A percentile compares a stretch with the other conserved stretches of the same genome.
phyloP scores from a whole-genome alignment of 306 rosid species.

The Styphnolobium japonicum region DNA sequence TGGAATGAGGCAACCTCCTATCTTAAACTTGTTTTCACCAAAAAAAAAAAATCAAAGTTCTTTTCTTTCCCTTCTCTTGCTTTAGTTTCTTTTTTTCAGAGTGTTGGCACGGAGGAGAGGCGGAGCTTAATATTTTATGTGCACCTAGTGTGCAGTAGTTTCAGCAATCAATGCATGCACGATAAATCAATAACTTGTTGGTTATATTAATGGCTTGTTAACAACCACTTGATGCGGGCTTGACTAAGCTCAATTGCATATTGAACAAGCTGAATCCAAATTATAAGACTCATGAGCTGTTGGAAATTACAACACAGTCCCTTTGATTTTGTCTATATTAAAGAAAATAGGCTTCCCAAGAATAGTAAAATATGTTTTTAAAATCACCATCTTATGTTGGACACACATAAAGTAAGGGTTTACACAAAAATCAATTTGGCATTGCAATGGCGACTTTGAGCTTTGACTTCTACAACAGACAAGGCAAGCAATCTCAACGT shows the following conservation, averaged over 20 bases:
- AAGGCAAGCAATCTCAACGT: constrained; percentile 1
- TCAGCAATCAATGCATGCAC: neutral
- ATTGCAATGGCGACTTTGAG: constrained; percentile 2
- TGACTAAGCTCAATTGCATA: neutral
- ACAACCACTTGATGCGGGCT: neutral
- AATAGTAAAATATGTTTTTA: neutral
- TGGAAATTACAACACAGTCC: neutral
- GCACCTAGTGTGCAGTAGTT: neutral
- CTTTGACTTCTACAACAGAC: constrained; percentile 12
- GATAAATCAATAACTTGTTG: neutral
- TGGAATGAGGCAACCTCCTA: too few relatives aligned
- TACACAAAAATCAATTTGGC: neutral
- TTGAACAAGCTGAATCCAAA: neutral
- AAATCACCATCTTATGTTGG: neutral
- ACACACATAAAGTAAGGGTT: neutral
- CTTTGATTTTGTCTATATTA: neutral
- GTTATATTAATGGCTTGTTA: neutral
- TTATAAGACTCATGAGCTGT: neutral
- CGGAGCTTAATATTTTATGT: neutral
- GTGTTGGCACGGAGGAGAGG: neutral
- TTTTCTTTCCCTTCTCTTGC: neutral
- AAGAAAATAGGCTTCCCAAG: neutral
- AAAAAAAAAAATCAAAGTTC: too few relatives aligned
- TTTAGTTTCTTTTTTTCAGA: neutral
- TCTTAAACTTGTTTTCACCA: too few relatives aligned